These are phyloP conservation scores for Torulaspora quercuum DNA, from an alignment of 805 yeast species.

Conservation along the genomic window DNA sequence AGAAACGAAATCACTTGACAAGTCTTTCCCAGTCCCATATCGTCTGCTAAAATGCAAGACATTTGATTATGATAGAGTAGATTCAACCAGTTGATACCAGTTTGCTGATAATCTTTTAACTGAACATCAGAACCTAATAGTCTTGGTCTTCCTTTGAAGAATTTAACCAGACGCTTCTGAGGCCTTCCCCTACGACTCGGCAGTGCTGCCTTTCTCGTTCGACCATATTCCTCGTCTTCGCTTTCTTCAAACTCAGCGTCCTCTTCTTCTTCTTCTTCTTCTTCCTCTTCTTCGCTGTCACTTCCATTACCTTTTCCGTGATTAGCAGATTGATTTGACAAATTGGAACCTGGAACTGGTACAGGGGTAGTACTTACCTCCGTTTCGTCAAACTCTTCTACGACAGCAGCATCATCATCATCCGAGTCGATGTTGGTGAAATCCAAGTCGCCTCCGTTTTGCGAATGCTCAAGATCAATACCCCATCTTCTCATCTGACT, in stretches of 20 bases:
- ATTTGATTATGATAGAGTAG: constrained; percentile 71
- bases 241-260: constrained; percentile 30
- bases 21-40: constrained; percentile 97
- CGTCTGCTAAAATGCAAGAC: constrained; percentile 95
- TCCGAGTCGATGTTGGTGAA: constrained; percentile 34
- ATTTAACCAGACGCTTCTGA: constrained; percentile 33
- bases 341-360: constrained; percentile 13
- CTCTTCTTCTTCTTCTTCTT: constrained; percentile 36
- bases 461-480: constrained; percentile 59
- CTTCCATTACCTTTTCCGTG: constrained; percentile 3
- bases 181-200: constrained; percentile 12
- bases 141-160: constrained; percentile 69
- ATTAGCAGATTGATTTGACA: neutral
- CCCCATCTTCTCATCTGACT: constrained; percentile 84
- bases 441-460: constrained; percentile 40
- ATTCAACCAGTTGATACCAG: constrained; percentile 93
- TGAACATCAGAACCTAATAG: constrained; percentile 59
- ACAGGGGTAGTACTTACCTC: constrained; percentile 25
- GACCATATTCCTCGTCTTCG: constrained; percentile 26
- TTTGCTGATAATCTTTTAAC: constrained; percentile 87
- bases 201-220: constrained; percentile 28
- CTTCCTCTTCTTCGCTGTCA: constrained; percentile 36
- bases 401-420: constrained; percentile 30
- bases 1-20: constrained; percentile 92
- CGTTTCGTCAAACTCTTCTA: constrained; percentile 34